Base-by-base conservation (phyloP, 2,329 filamentous ascomycete species). In the Venturia carpophila region DNA sequence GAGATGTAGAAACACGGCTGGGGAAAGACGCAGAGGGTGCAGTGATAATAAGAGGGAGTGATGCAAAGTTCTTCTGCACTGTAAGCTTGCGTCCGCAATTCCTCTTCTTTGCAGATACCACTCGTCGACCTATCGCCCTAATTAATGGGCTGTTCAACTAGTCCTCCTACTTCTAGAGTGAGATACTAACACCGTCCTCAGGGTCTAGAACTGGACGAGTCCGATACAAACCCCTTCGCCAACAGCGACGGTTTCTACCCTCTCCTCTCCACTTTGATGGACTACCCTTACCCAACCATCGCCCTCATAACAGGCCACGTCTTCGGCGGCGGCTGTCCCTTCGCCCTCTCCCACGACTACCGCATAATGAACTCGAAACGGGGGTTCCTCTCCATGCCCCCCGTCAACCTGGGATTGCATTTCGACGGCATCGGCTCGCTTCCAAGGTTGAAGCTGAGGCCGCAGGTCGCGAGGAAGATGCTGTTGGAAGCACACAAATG, bases 231-330 rank as follows among this genome's bases (percentile, higher is more conserved):
- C 68, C 79, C 81, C 34, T 81, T 79, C 64, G 84, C 79, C 73
- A 85, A 87, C 47, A 78, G 78, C 19, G 84, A 81, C 69, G 79
- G 77, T 34, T 87, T 86, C 65, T 82, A 80, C 13, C 84, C 85
- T 63, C 72, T 81, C 4, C 72, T 82, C 17, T 77, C 79, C 34
- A 79, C 79, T 0, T 69, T 76, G 74, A 71, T 82, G 69, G 79
- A 82, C 71, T 81, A 80, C 64, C 78, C 78, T 0, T 80, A 73
- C 66, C 79, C 80, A 6, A 82, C 79, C 1, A 76, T 81, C 37
- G 79, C 79, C 3, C 71, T 80, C 0, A 66, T 82, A 4, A 81
- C 79, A 0, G 79, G 79, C 3, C 79, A 82, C 67, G 80, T 78
- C 0, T 82, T 81, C 49, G 80, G 79, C 43, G 79, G 79, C 5